Conservation (phyloP, 768 basidiomycete species). For the Hortiboletus campestris region DNA sequence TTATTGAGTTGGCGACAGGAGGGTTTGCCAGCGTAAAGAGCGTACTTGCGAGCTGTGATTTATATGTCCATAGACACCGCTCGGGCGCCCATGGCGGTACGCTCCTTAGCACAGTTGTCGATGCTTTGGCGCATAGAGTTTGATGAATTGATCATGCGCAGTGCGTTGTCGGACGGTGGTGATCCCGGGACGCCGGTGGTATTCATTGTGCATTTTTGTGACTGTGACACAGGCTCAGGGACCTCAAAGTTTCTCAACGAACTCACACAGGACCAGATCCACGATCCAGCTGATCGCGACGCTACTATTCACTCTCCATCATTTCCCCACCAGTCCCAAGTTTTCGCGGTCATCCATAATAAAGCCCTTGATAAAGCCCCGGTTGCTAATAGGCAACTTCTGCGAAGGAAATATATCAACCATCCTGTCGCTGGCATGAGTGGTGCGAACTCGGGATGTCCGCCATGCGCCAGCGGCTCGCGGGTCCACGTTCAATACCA, state of each 20-base stretch:
- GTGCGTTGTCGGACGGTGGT: neutral
- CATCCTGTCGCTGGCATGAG: too few relatives aligned
- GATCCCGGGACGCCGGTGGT: neutral
- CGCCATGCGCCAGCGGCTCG: too few relatives aligned
- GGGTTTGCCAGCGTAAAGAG: neutral
- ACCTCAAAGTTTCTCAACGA: neutral
- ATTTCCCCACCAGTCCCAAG: too few relatives aligned
- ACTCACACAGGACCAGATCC: neutral
- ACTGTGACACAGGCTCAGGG: neutral
- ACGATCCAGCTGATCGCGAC: neutral
- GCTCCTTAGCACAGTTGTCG: neutral
- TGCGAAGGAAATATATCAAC: too few relatives aligned
- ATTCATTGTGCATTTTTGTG: neutral
- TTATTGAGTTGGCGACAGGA: neutral
- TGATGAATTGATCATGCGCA: neutral
- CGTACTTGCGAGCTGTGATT: neutral
- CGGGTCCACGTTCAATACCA: too few relatives aligned
- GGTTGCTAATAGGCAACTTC: too few relatives aligned
- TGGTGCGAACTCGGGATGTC: too few relatives aligned
- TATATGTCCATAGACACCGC: constrained; percentile 11
- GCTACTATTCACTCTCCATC: neutral
- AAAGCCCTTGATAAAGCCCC: too few relatives aligned
- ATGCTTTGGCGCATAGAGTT: neutral
- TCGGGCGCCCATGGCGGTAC: neutral
- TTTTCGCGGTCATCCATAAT: too few relatives aligned